These are phyloP conservation scores for Ophiobolus disseminans DNA, from an alignment of 2,329 filamentous ascomycete species.

Conservation along the genomic window DNA sequence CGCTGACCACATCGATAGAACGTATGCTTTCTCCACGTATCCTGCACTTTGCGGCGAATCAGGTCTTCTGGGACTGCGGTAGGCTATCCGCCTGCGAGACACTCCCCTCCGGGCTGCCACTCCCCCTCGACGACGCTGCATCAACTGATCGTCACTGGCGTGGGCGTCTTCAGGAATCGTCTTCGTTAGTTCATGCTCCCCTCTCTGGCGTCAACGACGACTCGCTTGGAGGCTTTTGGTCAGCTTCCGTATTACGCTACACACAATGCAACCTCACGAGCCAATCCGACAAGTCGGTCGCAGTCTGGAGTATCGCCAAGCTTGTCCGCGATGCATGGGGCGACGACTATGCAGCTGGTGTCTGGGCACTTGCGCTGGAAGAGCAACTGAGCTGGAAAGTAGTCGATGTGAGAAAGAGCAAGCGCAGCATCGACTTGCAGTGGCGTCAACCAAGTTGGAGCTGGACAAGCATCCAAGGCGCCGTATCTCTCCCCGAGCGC, in stretches of 20 bases:
- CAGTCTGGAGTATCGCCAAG: conserved; percentile 35
- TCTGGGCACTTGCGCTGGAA: conserved; percentile 27
- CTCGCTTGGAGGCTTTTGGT: conserved; percentile 29
- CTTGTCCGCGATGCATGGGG: conserved; percentile 25
- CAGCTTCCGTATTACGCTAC: conserved; percentile 23
- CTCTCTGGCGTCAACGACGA: conserved; percentile 21
- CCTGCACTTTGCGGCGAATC: conserved; percentile 29
- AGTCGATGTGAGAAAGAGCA: background rate
- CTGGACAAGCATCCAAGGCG: conserved; percentile 20
- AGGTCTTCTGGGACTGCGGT: conserved; percentile 40
- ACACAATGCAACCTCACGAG: conserved; percentile 28
- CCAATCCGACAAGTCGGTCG: conserved; percentile 25
- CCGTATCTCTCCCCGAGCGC: conserved; percentile 4
- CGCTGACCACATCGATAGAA: conserved; percentile 15
- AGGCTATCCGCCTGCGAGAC: conserved; percentile 32
- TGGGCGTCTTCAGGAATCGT: conserved; percentile 25
- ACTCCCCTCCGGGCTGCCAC: conserved; percentile 29
- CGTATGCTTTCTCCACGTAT: conserved; percentile 37
- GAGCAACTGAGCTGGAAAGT: conserved; percentile 36
- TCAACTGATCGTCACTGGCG: conserved; percentile 35
- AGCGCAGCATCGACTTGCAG: conserved; percentile 8
- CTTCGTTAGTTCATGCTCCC: background rate
- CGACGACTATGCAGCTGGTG: conserved; percentile 30
- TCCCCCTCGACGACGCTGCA: conserved; percentile 21
- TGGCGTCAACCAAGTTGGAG: conserved; percentile 21